Evolutionary conservation across 768 basidiomycete species (phyloP).

Genomic region (Mycena pura): DNA sequence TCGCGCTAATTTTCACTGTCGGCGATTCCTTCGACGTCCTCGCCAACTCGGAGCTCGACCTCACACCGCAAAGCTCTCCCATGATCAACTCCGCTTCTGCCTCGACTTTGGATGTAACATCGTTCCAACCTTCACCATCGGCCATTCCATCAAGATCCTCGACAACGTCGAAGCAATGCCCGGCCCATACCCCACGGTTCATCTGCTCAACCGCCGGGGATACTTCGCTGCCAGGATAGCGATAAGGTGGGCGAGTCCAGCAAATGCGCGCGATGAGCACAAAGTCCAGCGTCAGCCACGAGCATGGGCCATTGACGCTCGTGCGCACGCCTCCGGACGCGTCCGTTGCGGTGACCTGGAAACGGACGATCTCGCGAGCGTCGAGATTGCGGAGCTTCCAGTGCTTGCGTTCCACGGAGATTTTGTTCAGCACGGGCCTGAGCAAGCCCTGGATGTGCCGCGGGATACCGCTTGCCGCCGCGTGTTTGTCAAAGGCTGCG

Average conservation of each 20-base stretch:
- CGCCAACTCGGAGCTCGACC: too few species aligned
- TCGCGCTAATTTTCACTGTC: too few species aligned
- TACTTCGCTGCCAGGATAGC: neutral
- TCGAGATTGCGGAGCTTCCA: neutral
- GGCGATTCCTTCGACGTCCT: too few species aligned
- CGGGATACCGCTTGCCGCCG: neutral
- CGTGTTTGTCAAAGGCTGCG: neutral
- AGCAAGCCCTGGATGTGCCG: neutral
- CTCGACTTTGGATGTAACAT: too few species aligned
- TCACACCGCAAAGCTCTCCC: too few species aligned
- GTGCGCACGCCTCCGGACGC: neutral
- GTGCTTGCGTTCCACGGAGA: too few species aligned
- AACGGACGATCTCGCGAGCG: neutral
- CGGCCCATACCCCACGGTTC: neutral
- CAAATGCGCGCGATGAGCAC: neutral
- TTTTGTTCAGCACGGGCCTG: neutral
- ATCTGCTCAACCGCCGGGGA: neutral
- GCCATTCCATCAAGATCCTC: neutral
- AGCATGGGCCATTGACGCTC: neutral
- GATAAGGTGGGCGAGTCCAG: neutral
- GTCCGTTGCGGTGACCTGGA: neutral
- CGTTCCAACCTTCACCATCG: neutral
- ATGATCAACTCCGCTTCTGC: too few species aligned
- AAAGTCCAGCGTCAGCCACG: neutral
- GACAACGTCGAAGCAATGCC: neutral